Conservation (phyloP, 2,329 filamentous ascomycete species). For the Venturia carpophila region DNA sequence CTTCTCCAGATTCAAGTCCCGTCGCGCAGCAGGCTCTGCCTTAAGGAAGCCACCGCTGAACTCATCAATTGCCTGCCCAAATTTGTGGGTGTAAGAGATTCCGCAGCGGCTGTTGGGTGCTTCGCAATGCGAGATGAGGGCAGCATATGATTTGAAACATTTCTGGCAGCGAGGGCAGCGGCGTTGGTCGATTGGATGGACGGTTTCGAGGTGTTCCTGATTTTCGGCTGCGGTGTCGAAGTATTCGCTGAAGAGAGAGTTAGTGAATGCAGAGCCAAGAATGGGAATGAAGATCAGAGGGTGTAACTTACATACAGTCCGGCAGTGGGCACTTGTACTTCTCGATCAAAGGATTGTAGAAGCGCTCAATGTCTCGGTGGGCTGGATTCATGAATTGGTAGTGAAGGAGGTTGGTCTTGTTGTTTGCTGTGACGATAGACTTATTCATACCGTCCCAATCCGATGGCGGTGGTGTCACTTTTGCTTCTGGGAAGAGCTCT, state of each 20-base stretch:
- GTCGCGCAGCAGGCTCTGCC: neutral
- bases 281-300: neutral
- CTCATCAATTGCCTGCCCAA: conserved; percentile 10
- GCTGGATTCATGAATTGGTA: conserved; percentile 43
- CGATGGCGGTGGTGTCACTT: conserved; percentile 23
- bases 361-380: conserved; percentile 36
- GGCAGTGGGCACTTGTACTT: conserved; percentile 49
- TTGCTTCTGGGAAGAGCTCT: conserved; percentile 32
- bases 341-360: conserved; percentile 37
- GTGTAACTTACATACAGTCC: conserved; percentile 33
- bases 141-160: conserved; percentile 13
- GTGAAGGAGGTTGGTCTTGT: conserved; percentile 33
- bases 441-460: conserved; percentile 20
- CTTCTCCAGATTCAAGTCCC: conserved; percentile 1
- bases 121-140: conserved; percentile 17
- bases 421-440: conserved; percentile 26
- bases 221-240: conserved; percentile 4
- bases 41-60: conserved; percentile 17
- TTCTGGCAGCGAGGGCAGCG: conserved; percentile 18
- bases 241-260: conserved; percentile 22
- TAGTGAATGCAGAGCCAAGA: neutral
- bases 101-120: neutral
- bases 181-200: conserved; percentile 8
- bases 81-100: neutral
- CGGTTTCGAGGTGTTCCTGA: conserved; percentile 2